Conservation (phyloP, 164 flowering plant genomes). For the Houttuynia cordata region DNA sequence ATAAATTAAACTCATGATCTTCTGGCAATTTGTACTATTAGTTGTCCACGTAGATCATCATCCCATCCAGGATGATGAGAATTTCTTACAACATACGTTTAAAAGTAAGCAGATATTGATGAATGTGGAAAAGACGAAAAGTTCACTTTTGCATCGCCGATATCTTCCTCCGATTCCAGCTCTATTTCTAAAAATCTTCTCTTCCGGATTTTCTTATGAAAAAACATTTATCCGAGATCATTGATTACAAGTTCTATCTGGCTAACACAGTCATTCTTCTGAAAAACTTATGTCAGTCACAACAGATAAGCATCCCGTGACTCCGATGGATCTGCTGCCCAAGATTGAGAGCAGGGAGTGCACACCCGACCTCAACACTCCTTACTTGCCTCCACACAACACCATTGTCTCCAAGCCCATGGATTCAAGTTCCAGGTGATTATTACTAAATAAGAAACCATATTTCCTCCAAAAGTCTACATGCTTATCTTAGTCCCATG, state of each 20-base stretch:
- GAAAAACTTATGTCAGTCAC: not conserved
- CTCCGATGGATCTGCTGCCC: constrained; percentile 36
- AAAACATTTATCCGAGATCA: not conserved
- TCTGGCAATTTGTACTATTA: not conserved
- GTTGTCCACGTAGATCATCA: not conserved
- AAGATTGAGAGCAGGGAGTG: constrained; percentile 9
- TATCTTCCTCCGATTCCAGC: not conserved
- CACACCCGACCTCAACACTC: not conserved
- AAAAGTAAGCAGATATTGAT: no score
- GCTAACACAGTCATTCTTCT: no score
- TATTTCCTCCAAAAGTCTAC: no score
- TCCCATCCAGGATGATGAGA: not conserved
- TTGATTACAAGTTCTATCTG: not conserved
- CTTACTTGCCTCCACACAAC: not conserved
- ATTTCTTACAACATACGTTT: no score
- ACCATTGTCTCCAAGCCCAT: no score
- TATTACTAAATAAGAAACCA: not conserved
- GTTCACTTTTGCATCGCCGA: no score
- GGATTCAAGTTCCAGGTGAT: not conserved
- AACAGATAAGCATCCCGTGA: constrained; percentile 4
- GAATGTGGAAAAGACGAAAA: no score
- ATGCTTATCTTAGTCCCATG: no score
- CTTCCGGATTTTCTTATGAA: no score
- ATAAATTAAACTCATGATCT: not conserved
- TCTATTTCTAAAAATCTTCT: not conserved